Conservation (phyloP, 1,284 basidiomycete genomes). For the Tilletia walkeri region DNA sequence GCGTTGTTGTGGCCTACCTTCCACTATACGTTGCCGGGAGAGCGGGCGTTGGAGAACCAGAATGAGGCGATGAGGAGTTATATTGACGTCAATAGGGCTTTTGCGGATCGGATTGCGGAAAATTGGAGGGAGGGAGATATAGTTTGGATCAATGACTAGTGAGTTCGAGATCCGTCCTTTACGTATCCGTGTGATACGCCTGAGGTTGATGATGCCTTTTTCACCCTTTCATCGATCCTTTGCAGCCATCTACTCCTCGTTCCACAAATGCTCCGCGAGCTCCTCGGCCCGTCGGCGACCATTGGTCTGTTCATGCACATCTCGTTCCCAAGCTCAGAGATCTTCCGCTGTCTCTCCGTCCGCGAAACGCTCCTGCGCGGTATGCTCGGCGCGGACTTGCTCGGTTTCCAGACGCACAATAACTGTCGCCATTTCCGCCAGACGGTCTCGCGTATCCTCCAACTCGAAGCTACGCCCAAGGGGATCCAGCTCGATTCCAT, state of each 20-base stretch:
- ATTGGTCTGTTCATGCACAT: conserved; percentile 88
- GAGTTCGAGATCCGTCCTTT: background rate
- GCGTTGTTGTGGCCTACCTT: conserved; percentile 85
- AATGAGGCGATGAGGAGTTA: conserved; percentile 73
- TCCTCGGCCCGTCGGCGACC: conserved; percentile 64
- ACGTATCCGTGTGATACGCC: conserved; percentile 61
- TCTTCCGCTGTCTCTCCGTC: conserved; percentile 74
- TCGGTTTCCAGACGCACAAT: conserved; percentile 82
- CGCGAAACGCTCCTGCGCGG: conserved; percentile 65
- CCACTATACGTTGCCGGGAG: conserved; percentile 80
- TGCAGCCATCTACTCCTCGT: conserved; percentile 76
- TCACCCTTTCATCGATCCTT: background rate
- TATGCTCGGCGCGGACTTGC: conserved; percentile 70
- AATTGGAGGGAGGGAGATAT: conserved; percentile 78
- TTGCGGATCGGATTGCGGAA: conserved; percentile 73
- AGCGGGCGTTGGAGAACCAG: conserved; percentile 77
- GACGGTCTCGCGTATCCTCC: conserved; percentile 76
- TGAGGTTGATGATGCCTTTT: background rate
- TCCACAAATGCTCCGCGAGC: conserved; percentile 69
- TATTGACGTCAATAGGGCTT: conserved; percentile 75
- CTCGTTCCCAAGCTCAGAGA: conserved; percentile 81
- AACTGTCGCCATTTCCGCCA: conserved; percentile 59
- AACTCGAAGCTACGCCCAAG: conserved; percentile 76
- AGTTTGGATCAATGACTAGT: conserved; percentile 59
- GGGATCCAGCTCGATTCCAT: conserved; percentile 65